Conservation (phyloP, 2,329 filamentous ascomycete species). For the Diplocarpon mali region DNA sequence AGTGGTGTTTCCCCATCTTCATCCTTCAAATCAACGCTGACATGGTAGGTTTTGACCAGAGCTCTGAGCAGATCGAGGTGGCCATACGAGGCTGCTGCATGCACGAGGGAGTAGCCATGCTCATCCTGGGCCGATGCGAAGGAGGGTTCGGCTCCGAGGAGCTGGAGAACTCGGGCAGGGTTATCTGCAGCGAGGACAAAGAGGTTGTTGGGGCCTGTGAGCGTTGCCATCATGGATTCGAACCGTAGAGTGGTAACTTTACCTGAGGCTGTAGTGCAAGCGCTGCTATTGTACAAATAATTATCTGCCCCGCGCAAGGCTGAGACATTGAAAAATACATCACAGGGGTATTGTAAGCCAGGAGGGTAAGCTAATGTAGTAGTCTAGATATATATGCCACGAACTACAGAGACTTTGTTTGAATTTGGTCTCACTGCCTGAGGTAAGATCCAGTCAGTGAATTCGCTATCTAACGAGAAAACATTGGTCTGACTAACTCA, state of each 20-base stretch:
- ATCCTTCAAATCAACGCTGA: slow-evolving; percentile 71
- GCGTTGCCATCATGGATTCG: slow-evolving; percentile 7
- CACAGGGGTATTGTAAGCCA: not conserved
- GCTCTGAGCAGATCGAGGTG: slow-evolving; percentile 69
- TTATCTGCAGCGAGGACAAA: slow-evolving; percentile 77
- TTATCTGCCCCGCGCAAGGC: not conserved
- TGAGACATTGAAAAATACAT: not conserved
- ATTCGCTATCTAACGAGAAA: not conserved
- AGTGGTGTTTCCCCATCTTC: slow-evolving; percentile 92
- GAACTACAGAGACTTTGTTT: not conserved
- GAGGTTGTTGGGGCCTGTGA: slow-evolving; percentile 37
- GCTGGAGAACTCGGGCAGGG: slow-evolving; percentile 58
- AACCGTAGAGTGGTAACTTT: not conserved
- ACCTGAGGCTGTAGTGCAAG: no score
- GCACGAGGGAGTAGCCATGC: slow-evolving; percentile 87
- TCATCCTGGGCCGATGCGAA: slow-evolving; percentile 74
- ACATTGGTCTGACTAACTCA: not conserved
- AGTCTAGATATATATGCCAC: no score
- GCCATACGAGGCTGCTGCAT: slow-evolving; percentile 87
- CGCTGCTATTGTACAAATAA: not conserved
- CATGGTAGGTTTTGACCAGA: slow-evolving; percentile 65
- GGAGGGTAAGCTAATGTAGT: no score
- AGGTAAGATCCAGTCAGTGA: no score
- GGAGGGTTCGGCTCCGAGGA: slow-evolving; percentile 63
- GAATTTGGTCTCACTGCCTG: no score